Base-by-base conservation (phyloP, 352 stramenopile genomes). In the Phytophthora citrophthora region DNA sequence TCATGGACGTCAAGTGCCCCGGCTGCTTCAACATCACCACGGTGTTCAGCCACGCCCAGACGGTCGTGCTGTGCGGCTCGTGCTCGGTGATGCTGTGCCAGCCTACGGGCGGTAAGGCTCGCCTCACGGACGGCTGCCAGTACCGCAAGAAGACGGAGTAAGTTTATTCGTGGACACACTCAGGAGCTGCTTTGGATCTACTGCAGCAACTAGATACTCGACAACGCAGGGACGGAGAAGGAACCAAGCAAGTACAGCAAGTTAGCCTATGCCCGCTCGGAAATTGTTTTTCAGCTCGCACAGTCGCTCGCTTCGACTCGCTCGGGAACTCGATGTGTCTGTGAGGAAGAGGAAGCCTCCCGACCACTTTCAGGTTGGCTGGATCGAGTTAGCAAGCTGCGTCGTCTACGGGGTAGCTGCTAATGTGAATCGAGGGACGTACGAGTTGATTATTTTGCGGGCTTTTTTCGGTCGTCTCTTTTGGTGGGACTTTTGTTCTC, bases 21-120 rank as follows among this genome's bases (percentile, higher is more conserved):
- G 97, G 97, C 77, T 99, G 98, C 94, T 99, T 99, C 88, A 98
- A 99, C 90, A 99, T 99, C 83, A 99, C 97, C 45, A 99, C 97
- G 50, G 97, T 99, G 56, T 99, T 99, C 86, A 98, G 83, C 72
- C 97, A 99, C 78, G 97, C 97, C 58, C 97, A 99, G 89, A 99
- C 95, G 45, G 96, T 99, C 57, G 97, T 99, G 53, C 77, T 99
- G 41, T 99, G 97, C 76, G 94, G 93, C 64, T 88, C 72, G 68
- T 99, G 97, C 91, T 98, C 97, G 66, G 96, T 98, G 58, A 98
- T 99, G 86, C 89, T 99, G 56, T 99, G 97, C 93, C 94, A 99
- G 87, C 97, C 97, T 46, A 99, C 97, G 48, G 97, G 97, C 57
- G 97, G 97, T 69, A 99, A 99, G 82, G 96, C 96, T 63, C 89